Base-by-base conservation (phyloP, 75 land plant species). In the Chamaecyparis obtusa region DNA sequence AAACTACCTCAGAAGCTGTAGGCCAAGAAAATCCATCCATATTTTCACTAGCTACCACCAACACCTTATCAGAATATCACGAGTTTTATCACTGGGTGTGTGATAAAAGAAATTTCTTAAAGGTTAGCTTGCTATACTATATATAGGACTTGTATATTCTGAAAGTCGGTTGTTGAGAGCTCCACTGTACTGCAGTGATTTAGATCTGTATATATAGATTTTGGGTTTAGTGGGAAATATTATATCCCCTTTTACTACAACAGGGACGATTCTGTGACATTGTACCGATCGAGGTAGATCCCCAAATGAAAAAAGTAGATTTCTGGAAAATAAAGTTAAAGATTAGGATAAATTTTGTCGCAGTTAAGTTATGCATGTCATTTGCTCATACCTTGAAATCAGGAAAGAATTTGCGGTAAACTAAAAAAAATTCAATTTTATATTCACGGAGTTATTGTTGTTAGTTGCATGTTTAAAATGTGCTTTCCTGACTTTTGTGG, bases 1-100 rank as follows among this genome's bases (percentile, higher is more conserved):
- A 36, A 14, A 32, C 71, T 16, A 87, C 88, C 88, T 87, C 88
- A 32, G 46, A 14, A 37, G 39, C 17, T 15, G 85, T 39, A 37
- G 88, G 88, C 88, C 88, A 87, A 57, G 85, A 82, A 41, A 54
- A 64, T 57, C n/a, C 54, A 44, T 9, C 85, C 88, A 87, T 87
- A 36, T 87, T 56, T 64, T 19, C n/a, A 19, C 27, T 56, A 27
- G 48, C 24, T 33, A 6, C 74, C 41, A 43, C 5, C 36, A 24
- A 16, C 36, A 86, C 43, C 14, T 1, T 74, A 30, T 64, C 69
- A 64, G 69, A 24, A 64, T n/a, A 64, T 21, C 69, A 24, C 27
- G 24, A 64, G 21, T 64, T 64, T 64, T 21, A 64, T 64, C 69
- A 27, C 6, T 27, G 69, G 8, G 9, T 64, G n/a, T 64, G n/a